Conservation (phyloP, 768 basidiomycete species). For the Dacryopinax spathularia region DNA sequence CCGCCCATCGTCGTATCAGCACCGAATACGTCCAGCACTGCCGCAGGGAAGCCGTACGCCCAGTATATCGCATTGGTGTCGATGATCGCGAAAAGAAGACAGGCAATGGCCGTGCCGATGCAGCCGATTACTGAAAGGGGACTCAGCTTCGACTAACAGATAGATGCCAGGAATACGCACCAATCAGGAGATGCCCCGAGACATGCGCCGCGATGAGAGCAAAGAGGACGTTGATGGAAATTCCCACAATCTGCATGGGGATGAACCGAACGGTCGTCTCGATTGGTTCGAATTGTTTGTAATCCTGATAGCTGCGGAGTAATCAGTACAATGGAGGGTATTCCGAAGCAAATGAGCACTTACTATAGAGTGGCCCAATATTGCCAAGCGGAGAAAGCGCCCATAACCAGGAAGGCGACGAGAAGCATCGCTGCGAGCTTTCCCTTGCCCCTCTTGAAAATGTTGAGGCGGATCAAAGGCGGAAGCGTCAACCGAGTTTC, state of each 20-base stretch:
- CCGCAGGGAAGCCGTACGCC: slow-evolving; percentile 61
- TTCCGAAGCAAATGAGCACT: neutral
- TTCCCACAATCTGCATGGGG: slow-evolving; percentile 56
- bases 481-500: slow-evolving; percentile 30
- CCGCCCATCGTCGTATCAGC: slow-evolving; percentile 31
- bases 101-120: slow-evolving; percentile 40
- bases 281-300: slow-evolving; percentile 38
- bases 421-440: slow-evolving; percentile 45
- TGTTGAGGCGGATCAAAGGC: slow-evolving; percentile 47
- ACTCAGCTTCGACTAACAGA: too few species aligned
- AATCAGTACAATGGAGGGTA: neutral
- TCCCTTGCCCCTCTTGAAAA: slow-evolving; percentile 50
- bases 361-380: slow-evolving; percentile 30
- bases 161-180: slow-evolving; percentile 32
- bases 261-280: slow-evolving; percentile 47
- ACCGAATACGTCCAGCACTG: slow-evolving; percentile 51
- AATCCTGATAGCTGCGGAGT: slow-evolving; percentile 49
- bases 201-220: slow-evolving; percentile 44
- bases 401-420: slow-evolving; percentile 52
- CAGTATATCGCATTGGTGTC: slow-evolving; percentile 45
- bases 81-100: slow-evolving; percentile 56
- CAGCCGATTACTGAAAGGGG: slow-evolving; percentile 41
- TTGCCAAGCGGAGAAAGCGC: slow-evolving; percentile 27
- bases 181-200: slow-evolving; percentile 41
- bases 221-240: slow-evolving; percentile 50